Percentiles rank a stretch among this genome's conserved stretches.
Evolutionary conservation across 1,284 basidiomycete species (phyloP).

Genomic region (Lignosus rhinocerotis): DNA sequence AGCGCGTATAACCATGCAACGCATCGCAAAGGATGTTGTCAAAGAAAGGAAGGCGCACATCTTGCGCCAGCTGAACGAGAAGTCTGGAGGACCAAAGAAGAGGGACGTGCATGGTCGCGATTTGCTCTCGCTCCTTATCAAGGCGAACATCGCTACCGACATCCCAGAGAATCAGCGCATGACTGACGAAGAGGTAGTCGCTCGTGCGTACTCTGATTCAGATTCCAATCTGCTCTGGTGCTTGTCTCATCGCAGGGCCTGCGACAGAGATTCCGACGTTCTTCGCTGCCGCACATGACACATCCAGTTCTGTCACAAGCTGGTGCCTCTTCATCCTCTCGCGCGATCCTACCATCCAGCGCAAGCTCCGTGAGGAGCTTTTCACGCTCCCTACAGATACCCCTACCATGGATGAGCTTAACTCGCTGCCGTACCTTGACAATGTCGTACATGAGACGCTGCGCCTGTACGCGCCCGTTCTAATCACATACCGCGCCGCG

Average conservation of each 20-base stretch:
- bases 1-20: constrained; percentile 26
- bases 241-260: background rate
- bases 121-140: constrained; percentile 39
- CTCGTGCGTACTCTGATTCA: constrained; percentile 42
- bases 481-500: constrained; percentile 47
- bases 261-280: constrained; percentile 31
- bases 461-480: constrained; percentile 64
- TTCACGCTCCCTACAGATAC: constrained; percentile 36
- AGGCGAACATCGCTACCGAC: constrained; percentile 50
- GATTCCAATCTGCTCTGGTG: background rate
- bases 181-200: constrained; percentile 56
- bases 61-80: background rate
- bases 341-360: constrained; percentile 55
- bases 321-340: constrained; percentile 71
- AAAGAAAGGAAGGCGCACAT: constrained; percentile 40
- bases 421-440: constrained; percentile 61
- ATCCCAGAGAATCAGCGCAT: constrained; percentile 45
- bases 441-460: constrained; percentile 72
- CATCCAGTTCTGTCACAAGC: constrained; percentile 44
- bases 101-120: constrained; percentile 26
- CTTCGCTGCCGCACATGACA: constrained; percentile 76
- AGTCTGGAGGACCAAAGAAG: background rate
- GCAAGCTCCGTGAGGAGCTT: constrained; percentile 71
- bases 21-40: constrained; percentile 41
- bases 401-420: constrained; percentile 60